Evolutionary conservation across 2,329 filamentous ascomycete genomes (phyloP), one percentile per base, ranked within the genome.

Genomic region (Pezicula radicicola): DNA sequence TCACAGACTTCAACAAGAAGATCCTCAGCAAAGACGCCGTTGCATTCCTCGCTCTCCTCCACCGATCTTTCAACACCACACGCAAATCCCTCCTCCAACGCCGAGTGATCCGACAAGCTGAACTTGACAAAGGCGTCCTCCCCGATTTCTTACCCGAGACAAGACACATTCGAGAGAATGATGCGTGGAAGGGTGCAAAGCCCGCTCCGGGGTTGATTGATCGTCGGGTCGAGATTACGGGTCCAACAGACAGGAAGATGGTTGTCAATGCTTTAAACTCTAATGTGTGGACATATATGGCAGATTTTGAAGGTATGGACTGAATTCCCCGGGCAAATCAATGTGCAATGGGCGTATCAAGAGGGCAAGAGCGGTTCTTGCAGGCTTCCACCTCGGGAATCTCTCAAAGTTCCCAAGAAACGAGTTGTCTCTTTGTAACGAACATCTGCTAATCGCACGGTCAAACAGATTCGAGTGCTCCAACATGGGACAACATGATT

Each of bases 401-500:
- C 13, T 33, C 18, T 13, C 70, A 12, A 33, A 3, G 10, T 28
- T 16, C 21, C 25, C 7, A 36, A 18, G 15, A 4, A 18, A 18
- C 27, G 21, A 33, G 27, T 5, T 21, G 9, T 10, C n/a, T 40
- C 12, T 21, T 19, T 19, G 19, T 25, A 25, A 30, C n/a, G 45
- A 49, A 33, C 27, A 36, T 33, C 3, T 35, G 41, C 55, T 57
- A 36, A 55, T 25, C 37, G 9, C 48, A 12, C 43, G 7, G 15
- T 28, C 15, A 10, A 15, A 30, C 64, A 96, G 92, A 97, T 72
- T 96, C 94, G 6, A 94, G 82, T 67, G 92, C 94, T 21, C 94
- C 94, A 21, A 97, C 94, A 41, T 99, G 94, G 94, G 91, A 96
- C 61, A 97, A 97, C 78, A 97, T 97, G 92, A 87, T 97, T 77